phyloP scores from a whole-genome alignment of 305 asterid genomes.

The Solanum hybrid region DNA sequence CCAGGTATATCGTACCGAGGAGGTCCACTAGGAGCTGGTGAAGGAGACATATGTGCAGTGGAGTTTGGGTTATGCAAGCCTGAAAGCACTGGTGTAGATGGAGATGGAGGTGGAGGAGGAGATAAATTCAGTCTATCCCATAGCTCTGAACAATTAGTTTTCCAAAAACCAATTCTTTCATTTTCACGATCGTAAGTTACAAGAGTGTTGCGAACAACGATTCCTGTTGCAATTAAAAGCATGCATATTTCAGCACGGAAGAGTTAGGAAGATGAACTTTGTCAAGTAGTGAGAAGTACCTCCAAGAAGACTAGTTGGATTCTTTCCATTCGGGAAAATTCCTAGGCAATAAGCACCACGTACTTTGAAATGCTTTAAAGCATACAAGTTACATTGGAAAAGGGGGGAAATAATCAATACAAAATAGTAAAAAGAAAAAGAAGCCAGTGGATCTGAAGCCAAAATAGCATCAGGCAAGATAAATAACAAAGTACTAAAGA shows the following conservation, averaged over 20 bases:
- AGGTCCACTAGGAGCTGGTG: slow-evolving; percentile 44
- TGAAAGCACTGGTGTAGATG: slow-evolving; percentile 17
- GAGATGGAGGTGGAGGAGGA: slow-evolving; percentile 28
- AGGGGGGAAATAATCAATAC: slow-evolving; percentile 5
- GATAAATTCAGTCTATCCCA: slow-evolving; percentile 61
- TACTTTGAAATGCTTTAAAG: slow-evolving; percentile 53
- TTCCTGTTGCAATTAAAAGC: slow-evolving; percentile 36
- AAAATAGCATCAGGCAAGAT: not conserved
- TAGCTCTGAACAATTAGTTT: slow-evolving; percentile 67
- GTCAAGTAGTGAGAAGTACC: slow-evolving; percentile 30
- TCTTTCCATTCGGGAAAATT: slow-evolving; percentile 65
- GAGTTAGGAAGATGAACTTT: not conserved
- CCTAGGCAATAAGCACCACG: slow-evolving; percentile 80
- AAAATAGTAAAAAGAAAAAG: not conserved
- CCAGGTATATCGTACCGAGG: slow-evolving; percentile 30
- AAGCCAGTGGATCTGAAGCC: not conserved
- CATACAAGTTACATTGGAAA: slow-evolving; percentile 6
- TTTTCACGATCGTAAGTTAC: slow-evolving; percentile 74
- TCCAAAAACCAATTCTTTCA: slow-evolving; percentile 70
- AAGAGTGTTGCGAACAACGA: slow-evolving; percentile 67
- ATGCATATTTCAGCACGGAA: not conserved
- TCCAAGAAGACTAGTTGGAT: slow-evolving; percentile 68
- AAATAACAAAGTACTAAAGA: not conserved
- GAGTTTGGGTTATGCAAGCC: slow-evolving; percentile 23
- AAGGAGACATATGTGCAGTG: slow-evolving; percentile 33